These are phyloP conservation scores for Pythium aquatile DNA, from an alignment of 352 stramenopile genomes.

Conservation along the genomic window DNA sequence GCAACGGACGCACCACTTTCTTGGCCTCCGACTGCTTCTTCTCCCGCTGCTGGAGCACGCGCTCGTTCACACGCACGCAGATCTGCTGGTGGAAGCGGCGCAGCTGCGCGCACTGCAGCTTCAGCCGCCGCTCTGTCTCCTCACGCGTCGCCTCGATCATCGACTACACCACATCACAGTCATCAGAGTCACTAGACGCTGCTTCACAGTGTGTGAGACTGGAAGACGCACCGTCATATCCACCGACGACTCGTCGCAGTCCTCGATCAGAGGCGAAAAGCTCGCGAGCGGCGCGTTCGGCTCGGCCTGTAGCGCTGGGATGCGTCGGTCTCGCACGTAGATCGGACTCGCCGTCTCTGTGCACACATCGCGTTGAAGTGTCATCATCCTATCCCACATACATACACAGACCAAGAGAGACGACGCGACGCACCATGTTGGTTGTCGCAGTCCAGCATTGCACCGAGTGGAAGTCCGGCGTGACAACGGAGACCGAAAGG, in stretches of 20 bases:
- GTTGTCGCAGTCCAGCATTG: slow-evolving; percentile 6
- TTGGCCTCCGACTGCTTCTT: slow-evolving; percentile 27
- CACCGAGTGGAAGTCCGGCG: background rate
- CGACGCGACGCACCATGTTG: slow-evolving; percentile 1
- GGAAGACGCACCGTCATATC: background rate
- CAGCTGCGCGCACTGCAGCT: slow-evolving; percentile 40
- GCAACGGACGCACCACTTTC: slow-evolving; percentile 25
- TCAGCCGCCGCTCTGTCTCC: slow-evolving; percentile 29
- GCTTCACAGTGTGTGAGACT: background rate
- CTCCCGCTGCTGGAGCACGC: slow-evolving; percentile 39
- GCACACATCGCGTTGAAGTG: background rate
- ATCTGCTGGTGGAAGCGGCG: slow-evolving; percentile 62
- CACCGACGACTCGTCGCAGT: background rate
- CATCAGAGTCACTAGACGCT: background rate
- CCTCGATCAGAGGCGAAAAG: slow-evolving; percentile 23
- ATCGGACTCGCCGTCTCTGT: slow-evolving; percentile 14
- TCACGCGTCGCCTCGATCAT: slow-evolving; percentile 11
- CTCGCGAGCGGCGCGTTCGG: slow-evolving; percentile 13
- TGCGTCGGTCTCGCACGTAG: slow-evolving; percentile 16
- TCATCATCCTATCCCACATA: too few relatives aligned
- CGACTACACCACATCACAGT: background rate
- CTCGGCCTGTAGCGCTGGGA: slow-evolving; percentile 20
- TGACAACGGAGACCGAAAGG: slow-evolving; percentile 1
- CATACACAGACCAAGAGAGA: background rate
- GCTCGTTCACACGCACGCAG: slow-evolving; percentile 51